These are phyloP conservation scores for Boletus subcaerulescens DNA, from an alignment of 768 basidiomycete species.

Conservation along the genomic window DNA sequence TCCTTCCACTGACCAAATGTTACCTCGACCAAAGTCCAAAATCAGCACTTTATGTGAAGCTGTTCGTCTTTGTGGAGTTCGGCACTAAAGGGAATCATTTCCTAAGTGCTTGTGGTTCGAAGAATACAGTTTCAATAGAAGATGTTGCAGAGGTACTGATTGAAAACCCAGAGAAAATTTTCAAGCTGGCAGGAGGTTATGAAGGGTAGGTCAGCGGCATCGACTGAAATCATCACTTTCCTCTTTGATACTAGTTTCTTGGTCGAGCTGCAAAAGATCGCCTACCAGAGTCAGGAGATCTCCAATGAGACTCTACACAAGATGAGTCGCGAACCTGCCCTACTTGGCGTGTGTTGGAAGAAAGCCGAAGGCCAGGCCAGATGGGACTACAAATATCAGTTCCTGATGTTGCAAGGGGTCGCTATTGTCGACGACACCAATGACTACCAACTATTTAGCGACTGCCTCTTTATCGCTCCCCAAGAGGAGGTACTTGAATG, in stretches of 20 bases:
- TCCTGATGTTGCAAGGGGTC: constrained; percentile 61
- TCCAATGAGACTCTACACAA: constrained; percentile 46
- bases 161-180: constrained; percentile 62
- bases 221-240: background rate
- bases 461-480: constrained; percentile 66
- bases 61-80: constrained; percentile 86
- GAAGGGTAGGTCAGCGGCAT: constrained; percentile 46
- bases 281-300: constrained; percentile 52
- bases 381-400: constrained; percentile 63
- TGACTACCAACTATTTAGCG: constrained; percentile 69
- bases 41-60: constrained; percentile 62
- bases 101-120: constrained; percentile 77
- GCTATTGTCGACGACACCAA: constrained; percentile 82
- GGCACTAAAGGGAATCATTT: constrained; percentile 76
- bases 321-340: constrained; percentile 64
- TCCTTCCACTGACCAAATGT: constrained; percentile 58
- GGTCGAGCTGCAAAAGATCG: constrained; percentile 76
- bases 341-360: constrained; percentile 67
- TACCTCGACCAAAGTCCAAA: constrained; percentile 50
- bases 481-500: constrained; percentile 88
- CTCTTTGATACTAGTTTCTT: constrained; percentile 54
- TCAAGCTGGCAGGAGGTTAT: constrained; percentile 59
- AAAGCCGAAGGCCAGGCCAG: constrained; percentile 54
- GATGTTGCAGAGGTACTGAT: constrained; percentile 69
- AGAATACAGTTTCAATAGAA: constrained; percentile 74